Percentiles rank a stretch among this genome's conserved stretches.
These are phyloP conservation scores for Ziziphus jujuba DNA, from an alignment of 306 rosid species.

Conservation along the genomic window DNA sequence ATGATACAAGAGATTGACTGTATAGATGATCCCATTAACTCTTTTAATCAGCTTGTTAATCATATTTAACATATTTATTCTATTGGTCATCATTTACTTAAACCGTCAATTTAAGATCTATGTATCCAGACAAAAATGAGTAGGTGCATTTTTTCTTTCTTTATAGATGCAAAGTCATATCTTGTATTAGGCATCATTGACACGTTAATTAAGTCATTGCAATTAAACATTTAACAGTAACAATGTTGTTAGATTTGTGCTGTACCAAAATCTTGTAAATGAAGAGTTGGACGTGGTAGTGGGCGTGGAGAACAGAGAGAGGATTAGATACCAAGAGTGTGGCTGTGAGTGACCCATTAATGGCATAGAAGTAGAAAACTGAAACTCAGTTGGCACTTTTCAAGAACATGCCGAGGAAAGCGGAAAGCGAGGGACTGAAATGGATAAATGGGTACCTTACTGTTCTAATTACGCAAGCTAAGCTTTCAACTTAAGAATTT, in stretches of 20 bases:
- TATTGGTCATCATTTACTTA: background rate
- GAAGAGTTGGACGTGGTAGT: slow-evolving; percentile 11
- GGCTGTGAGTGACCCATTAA: slow-evolving; percentile 21
- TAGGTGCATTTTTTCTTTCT: slow-evolving; percentile 15
- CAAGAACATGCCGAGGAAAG: background rate
- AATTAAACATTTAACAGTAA: slow-evolving; percentile 9
- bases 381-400: background rate
- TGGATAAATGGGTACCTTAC: background rate
- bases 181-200: slow-evolving; percentile 30
- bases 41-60: background rate
- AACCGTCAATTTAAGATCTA: background rate
- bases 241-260: background rate
- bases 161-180: background rate
- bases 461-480: slow-evolving; percentile 1
- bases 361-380: slow-evolving; percentile 8
- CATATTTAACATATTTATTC: background rate
- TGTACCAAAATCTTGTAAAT: slow-evolving; percentile 23
- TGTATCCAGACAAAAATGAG: background rate
- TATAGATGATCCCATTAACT: background rate
- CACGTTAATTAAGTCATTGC: slow-evolving; percentile 28
- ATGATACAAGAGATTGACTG: background rate
- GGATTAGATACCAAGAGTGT: slow-evolving; percentile 40
- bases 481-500: slow-evolving; percentile 9
- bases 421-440: background rate
- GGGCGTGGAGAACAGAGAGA: slow-evolving; percentile 3